Base-by-base conservation (phyloP, 139 green algal species). In the Chlorella sp. region DNA sequence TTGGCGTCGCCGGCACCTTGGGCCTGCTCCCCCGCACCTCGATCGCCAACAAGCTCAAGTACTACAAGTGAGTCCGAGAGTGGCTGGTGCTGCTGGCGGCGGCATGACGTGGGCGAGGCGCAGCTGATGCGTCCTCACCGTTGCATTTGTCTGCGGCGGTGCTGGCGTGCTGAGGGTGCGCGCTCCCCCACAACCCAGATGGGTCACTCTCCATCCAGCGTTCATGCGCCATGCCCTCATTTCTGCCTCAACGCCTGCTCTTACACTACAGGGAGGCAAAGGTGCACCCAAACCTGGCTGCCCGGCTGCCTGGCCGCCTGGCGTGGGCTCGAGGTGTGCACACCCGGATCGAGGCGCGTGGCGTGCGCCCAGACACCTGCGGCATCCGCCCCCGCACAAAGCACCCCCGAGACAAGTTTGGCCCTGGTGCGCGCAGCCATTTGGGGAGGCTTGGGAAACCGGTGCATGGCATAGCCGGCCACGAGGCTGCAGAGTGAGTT, bases 1-100 rank as follows among this genome's bases (percentile, higher is more conserved):
- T 36, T 64, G n/a, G 69, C 40, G 26, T 83, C 72, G 67, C 36
- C 46, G 60, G 72, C 32, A 46, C 73, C 36, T 62, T 89, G n/a
- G 85, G 85, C 56, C 65, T 89, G 20, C 22, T 86, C 13, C 81
- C 80, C 36, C 56, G 76, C 20, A 86, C 76, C 20, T 48, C 58
- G 20, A 67, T 89, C 51, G 73, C 41, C 32, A 75, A 87, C 64
- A 89, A 89, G 70, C 72, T 78, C 8, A 73, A 81, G 6, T 84
- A 87, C 80, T 84, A 83, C 58, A 76, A 62, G 76, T 85, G 60
- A 79, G 81, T 13, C 3, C 28, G 13, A 73, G 13, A 34, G 16
- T n/a, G 11, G 14, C 51, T 60, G 46, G 8, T 8, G 46, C 24
- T 20, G 14, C 2, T 60, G 14, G 2, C 13, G 51, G 51, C 2